Conservation (phyloP, 2,329 filamentous ascomycete species). For the Colletotrichum lupini region DNA sequence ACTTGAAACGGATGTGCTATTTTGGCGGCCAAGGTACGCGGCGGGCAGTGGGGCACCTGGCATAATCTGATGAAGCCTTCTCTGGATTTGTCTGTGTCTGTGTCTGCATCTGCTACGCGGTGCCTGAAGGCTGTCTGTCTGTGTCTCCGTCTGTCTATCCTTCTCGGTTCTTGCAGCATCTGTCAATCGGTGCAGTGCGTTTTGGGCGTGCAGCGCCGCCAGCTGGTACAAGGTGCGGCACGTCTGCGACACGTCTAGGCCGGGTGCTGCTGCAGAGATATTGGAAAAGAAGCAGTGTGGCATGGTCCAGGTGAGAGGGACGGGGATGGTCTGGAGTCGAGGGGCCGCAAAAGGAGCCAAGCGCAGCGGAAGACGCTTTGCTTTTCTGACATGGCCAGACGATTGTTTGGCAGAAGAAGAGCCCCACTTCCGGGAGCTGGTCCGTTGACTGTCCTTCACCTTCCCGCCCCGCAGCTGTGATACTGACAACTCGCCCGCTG, state of each 20-base stretch:
- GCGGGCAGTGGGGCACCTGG: conserved; percentile 20
- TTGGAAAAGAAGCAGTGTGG: not conserved
- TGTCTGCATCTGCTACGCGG: not conserved
- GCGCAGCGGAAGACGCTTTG: not conserved
- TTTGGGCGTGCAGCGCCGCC: conserved; percentile 25
- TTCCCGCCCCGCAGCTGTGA: not conserved
- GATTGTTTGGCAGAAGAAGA: not conserved
- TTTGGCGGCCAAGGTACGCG: conserved; percentile 26
- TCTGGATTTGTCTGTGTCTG: not conserved
- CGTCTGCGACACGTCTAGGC: conserved; percentile 21
- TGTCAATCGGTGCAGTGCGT: conserved; percentile 12
- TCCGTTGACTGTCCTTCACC: not conserved
- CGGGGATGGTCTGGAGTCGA: conserved; percentile 15
- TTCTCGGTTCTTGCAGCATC: not conserved
- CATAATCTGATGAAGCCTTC: conserved; percentile 16
- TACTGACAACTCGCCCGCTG: conserved; percentile 11
- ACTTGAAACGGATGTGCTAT: conserved; percentile 30
- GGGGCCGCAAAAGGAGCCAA: not conserved
- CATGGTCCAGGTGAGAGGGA: not conserved
- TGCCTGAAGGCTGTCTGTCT: conserved; percentile 1
- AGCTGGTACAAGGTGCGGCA: conserved; percentile 26
- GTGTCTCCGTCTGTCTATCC: not conserved
- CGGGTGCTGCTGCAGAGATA: conserved; percentile 5
- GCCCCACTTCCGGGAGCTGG: not conserved
- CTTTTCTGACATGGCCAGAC: not conserved